Conservation (phyloP, 306 rosid genomes). For the Cicer bijugum region DNA sequence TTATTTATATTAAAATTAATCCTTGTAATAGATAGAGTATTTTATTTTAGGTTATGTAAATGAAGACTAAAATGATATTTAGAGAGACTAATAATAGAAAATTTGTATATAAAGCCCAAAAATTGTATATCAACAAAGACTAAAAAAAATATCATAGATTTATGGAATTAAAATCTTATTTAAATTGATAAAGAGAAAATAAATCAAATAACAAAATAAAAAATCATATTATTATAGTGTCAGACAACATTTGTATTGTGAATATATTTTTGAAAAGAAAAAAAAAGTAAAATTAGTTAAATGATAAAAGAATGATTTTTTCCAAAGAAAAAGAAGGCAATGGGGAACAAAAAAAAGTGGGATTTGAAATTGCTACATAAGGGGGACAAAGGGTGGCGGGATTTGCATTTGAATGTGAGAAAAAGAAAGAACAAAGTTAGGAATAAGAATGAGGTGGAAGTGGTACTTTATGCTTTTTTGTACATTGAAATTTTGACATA, state of each 20-base stretch:
- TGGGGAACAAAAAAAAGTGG: slow-evolving; percentile 41
- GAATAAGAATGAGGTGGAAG: neutral
- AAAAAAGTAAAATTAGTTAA: slow-evolving; percentile 31
- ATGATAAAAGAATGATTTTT: slow-evolving; percentile 43
- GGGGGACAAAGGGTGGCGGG: slow-evolving; percentile 65
- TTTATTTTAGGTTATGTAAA: too few species aligned
- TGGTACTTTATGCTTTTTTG: slow-evolving; percentile 5
- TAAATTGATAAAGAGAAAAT: neutral
- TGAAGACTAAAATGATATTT: too few species aligned
- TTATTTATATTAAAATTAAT: too few species aligned
- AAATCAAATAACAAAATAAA: neutral
- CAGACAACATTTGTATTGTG: too few species aligned
- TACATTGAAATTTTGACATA: slow-evolving; percentile 36
- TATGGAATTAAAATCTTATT: too few species aligned
- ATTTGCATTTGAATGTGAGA: slow-evolving; percentile 72
- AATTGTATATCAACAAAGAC: neutral
- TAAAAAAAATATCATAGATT: too few species aligned
- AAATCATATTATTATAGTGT: too few species aligned
- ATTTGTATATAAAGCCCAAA: too few species aligned
- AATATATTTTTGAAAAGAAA: neutral
- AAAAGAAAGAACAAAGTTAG: slow-evolving; percentile 3
- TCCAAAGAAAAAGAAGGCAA: slow-evolving; percentile 23
- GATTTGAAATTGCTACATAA: slow-evolving; percentile 55
- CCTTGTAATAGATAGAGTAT: too few species aligned
- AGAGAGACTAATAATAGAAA: too few species aligned